These are phyloP conservation scores for Ustilago hordei DNA, from an alignment of 1,284 basidiomycete species.

Conservation along the genomic window DNA sequence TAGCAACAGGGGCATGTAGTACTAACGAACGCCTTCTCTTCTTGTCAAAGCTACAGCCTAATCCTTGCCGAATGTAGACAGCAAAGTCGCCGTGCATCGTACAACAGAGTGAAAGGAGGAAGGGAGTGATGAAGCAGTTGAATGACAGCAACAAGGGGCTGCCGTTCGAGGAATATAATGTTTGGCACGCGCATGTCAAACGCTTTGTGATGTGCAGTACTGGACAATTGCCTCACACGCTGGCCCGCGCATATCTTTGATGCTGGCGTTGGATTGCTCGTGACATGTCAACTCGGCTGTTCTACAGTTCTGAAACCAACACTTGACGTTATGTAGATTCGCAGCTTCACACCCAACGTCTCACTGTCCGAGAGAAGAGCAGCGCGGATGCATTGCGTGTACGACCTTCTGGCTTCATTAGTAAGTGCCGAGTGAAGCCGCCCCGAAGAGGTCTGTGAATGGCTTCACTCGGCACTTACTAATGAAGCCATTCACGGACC, in stretches of 20 bases:
- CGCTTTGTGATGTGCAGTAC: constrained; percentile 20
- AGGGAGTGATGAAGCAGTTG: neutral
- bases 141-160: constrained; percentile 23
- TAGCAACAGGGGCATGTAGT: neutral
- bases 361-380: neutral
- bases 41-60: neutral
- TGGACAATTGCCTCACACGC: neutral
- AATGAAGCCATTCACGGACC: neutral
- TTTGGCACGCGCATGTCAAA: constrained; percentile 5
- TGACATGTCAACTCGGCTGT: constrained; percentile 34
- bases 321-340: neutral
- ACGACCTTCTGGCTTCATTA: neutral
- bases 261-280: constrained; percentile 12
- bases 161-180: neutral
- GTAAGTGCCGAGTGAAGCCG: neutral
- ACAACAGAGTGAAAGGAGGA: neutral
- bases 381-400: neutral
- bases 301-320: neutral
- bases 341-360: neutral
- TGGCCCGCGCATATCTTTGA: constrained; percentile 4
- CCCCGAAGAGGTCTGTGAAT: neutral
- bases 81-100: neutral
- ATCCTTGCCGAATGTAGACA: neutral
- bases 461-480: neutral
- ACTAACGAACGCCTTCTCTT: no score